These are phyloP conservation scores for Lippia alba DNA, from an alignment of 305 asterid genomes.

Conservation along the genomic window DNA sequence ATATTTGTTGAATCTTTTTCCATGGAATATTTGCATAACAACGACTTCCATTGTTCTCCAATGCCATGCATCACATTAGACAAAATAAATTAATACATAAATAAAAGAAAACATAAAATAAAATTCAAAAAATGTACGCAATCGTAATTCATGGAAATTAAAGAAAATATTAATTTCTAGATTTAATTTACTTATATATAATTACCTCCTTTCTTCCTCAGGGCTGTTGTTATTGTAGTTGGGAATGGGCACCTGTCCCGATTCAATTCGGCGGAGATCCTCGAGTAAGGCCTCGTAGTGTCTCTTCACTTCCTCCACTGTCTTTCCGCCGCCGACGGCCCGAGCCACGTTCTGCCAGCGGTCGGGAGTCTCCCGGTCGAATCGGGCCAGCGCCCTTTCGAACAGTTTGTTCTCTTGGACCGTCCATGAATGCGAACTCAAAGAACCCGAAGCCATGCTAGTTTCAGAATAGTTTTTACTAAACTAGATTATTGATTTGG, in stretches of 20 bases:
- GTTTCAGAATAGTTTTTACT: background rate
- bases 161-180: background rate
- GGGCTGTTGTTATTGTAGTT: conserved; percentile 39
- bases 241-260: conserved; percentile 71
- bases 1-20: conserved; percentile 15
- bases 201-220: conserved; percentile 49
- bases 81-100: no score
- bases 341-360: conserved; percentile 81
- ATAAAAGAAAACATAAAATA: no score
- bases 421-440: conserved; percentile 62
- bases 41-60: background rate
- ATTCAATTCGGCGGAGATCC: conserved; percentile 75
- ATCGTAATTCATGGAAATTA: background rate
- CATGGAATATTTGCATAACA: background rate
- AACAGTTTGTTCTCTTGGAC: conserved; percentile 75
- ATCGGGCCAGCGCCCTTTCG: conserved; percentile 74
- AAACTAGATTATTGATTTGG: no score
- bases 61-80: background rate
- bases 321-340: conserved; percentile 75
- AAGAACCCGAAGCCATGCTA: conserved; percentile 55
- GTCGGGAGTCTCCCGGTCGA: conserved; percentile 73
- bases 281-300: conserved; percentile 74
- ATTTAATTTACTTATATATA: no score
- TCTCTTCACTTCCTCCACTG: conserved; percentile 65
- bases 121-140: no score